Evolutionary conservation across 202 grass and related monocot species (phyloP).

Genomic region (Zizania palustris): DNA sequence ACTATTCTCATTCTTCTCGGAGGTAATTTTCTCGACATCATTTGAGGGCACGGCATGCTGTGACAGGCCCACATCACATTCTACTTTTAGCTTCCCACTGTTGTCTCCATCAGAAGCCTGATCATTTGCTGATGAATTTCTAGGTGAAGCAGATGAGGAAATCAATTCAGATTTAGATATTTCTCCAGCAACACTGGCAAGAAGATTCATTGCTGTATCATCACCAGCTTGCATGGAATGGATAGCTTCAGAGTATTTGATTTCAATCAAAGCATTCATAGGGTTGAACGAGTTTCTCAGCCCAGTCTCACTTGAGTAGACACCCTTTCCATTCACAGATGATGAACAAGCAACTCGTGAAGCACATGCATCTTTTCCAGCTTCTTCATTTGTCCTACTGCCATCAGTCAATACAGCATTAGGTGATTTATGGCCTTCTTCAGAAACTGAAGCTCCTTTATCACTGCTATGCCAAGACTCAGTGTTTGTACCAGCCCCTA

Average conservation of each 20-base stretch:
- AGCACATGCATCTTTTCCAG: constrained; percentile 49
- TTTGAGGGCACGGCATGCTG: constrained; percentile 27
- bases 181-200: constrained; percentile 89
- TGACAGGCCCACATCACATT: constrained; percentile 37
- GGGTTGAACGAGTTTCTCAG: constrained; percentile 67
- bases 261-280: constrained; percentile 94
- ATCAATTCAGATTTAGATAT: constrained; percentile 79
- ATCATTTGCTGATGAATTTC: constrained; percentile 50
- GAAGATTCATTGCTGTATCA: constrained; percentile 91
- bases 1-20: constrained; percentile 43
- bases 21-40: constrained; percentile 32
- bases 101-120: constrained; percentile 48
- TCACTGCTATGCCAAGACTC: constrained; percentile 77
- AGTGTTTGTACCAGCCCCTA: constrained; percentile 54
- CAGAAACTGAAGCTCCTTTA: constrained; percentile 58
- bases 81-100: constrained; percentile 48
- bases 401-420: constrained; percentile 50
- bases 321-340: constrained; percentile 57
- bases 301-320: constrained; percentile 49
- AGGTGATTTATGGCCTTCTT: constrained; percentile 71
- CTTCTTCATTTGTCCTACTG: constrained; percentile 52
- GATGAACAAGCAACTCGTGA: constrained; percentile 49
- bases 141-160: constrained; percentile 54
- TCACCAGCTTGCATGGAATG: constrained; percentile 62
- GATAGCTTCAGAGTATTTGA: constrained; percentile 74